Evolutionary conservation across 2,329 filamentous ascomycete genomes (phyloP).

Genomic region (Nakataea oryzae): DNA sequence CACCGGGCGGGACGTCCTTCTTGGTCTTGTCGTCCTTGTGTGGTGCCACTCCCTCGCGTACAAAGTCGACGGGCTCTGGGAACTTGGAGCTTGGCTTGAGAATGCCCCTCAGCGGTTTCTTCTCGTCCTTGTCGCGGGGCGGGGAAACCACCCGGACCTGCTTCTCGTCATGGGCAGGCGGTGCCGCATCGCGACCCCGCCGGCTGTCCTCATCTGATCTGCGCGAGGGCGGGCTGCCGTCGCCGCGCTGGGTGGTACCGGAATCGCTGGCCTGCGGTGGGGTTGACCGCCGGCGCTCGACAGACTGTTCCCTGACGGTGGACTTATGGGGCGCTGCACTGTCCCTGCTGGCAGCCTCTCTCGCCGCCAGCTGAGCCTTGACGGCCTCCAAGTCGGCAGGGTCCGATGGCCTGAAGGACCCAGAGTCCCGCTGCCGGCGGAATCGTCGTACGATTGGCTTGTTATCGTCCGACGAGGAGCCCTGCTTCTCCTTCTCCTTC

Average conservation of each 20-base stretch:
- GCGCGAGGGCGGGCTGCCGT: not conserved
- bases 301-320: not conserved
- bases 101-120: constrained; percentile 64
- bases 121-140: constrained; percentile 50
- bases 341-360: not conserved
- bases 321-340: not conserved
- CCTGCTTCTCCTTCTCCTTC: not conserved
- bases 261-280: not conserved
- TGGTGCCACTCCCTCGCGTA: constrained; percentile 87
- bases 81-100: constrained; percentile 79
- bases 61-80: constrained; percentile 72
- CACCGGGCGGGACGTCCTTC: constrained; percentile 65
- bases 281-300: not conserved
- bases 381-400: constrained; percentile 36
- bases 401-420: constrained; percentile 42
- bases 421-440: constrained; percentile 26
- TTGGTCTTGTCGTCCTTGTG: constrained; percentile 73
- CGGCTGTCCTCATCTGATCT: not conserved
- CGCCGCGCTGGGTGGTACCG: not conserved
- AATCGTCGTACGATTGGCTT: constrained; percentile 17
- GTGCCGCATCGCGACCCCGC: not conserved
- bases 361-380: constrained; percentile 37
- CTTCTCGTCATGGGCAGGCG: constrained; percentile 2
- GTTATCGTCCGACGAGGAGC: constrained; percentile 26
- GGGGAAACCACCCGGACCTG: constrained; percentile 64